These are phyloP conservation scores for Lagenaria siceraria DNA, from an alignment of 306 rosid genomes.

Conservation along the genomic window DNA sequence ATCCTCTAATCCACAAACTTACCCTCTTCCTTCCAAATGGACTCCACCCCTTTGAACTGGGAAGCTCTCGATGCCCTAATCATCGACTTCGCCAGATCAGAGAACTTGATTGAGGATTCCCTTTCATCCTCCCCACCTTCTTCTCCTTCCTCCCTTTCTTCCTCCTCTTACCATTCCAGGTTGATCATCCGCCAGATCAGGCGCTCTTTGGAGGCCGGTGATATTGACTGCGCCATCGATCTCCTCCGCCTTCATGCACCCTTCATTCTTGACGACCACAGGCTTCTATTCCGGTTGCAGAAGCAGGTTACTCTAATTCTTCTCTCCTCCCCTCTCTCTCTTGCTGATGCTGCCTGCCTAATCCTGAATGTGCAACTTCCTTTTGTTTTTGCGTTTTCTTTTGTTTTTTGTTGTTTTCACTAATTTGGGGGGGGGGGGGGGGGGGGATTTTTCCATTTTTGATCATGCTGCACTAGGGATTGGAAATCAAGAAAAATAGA, in stretches of 20 bases:
- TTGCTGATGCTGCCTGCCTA: background rate
- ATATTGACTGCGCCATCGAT: conserved; percentile 52
- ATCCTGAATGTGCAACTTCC: background rate
- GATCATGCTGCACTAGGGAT: background rate
- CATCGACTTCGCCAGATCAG: conserved; percentile 84
- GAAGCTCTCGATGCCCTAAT: conserved; percentile 76
- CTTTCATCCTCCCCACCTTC: conserved; percentile 18
- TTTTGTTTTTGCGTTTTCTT: background rate
- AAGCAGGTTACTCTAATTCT: conserved; percentile 56
- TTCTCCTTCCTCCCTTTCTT: conserved; percentile 38
- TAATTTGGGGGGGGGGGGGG: background rate
- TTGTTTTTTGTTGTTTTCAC: background rate
- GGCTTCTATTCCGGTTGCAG: conserved; percentile 85
- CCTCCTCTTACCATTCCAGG: conserved; percentile 77
- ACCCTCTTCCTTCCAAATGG: conserved; percentile 27
- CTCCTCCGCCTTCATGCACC: conserved; percentile 79
- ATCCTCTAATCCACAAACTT: background rate
- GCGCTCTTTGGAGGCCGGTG: conserved; percentile 53
- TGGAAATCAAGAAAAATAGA: background rate
- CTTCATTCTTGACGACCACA: conserved; percentile 63
- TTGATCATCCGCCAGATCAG: conserved; percentile 76
- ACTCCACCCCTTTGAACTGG: conserved; percentile 78
- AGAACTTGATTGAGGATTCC: conserved; percentile 64
- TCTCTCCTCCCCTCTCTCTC: too few species aligned
- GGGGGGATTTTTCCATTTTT: background rate